These are phyloP conservation scores for Nemania abortiva DNA, from an alignment of 2,329 filamentous ascomycete genomes.

Conservation along the genomic window DNA sequence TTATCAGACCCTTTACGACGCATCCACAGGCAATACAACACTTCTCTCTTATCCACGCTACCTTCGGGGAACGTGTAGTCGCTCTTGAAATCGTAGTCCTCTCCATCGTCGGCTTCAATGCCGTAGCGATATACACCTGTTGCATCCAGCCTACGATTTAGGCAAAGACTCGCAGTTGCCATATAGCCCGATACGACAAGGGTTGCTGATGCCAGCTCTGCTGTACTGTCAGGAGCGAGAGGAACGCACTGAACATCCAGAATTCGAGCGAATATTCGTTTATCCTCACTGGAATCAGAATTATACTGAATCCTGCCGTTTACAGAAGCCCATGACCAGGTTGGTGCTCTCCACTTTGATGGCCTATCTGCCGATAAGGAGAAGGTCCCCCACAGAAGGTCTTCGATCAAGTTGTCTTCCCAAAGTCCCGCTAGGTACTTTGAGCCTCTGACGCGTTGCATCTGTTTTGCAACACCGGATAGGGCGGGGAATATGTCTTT, in stretches of 20 bases:
- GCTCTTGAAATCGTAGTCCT: constrained; percentile 1
- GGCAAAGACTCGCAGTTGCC: background rate
- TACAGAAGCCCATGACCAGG: constrained; percentile 25
- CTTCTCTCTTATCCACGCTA: background rate
- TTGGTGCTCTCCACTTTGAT: constrained; percentile 11
- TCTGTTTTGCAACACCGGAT: constrained; percentile 12
- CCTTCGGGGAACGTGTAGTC: constrained; percentile 11
- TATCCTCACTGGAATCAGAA: constrained; percentile 7
- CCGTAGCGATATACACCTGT: background rate
- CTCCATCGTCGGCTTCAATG: background rate
- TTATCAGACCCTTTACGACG: background rate
- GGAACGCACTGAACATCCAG: constrained; percentile 3
- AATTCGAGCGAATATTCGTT: background rate
- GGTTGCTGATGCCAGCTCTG: background rate
- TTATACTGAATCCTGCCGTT: constrained; percentile 8
- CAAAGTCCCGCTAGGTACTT: constrained; percentile 20
- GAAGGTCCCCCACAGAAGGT: constrained; percentile 6
- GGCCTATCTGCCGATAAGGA: constrained; percentile 8
- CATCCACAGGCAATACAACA: background rate
- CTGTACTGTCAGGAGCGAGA: constrained; percentile 1
- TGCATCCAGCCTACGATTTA: background rate
- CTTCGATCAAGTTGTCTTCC: constrained; percentile 11
- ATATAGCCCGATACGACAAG: constrained; percentile 6
- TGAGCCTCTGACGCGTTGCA: constrained; percentile 5
- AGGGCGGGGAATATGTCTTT: constrained; percentile 21